Evolutionary conservation across 495 filamentous ascomycete species (phyloP), one percentile per base, ranked within the genome.

Genomic region (Aspergillus leporis): DNA sequence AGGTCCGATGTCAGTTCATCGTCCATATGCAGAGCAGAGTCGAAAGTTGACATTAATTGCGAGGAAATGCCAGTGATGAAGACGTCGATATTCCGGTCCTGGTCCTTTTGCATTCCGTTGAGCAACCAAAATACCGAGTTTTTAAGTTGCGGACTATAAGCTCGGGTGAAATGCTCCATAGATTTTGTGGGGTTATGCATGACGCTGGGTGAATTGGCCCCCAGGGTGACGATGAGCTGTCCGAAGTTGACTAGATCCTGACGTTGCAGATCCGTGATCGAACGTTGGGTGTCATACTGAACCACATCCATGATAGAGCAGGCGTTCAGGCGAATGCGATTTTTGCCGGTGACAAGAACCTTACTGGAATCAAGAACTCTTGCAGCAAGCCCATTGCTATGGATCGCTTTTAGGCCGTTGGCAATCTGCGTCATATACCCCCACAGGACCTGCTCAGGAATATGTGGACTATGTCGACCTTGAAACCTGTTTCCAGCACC

Each of bases 201-300:
- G 63, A 85, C 67, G 58, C 68, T 72, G 1, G 80, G 79, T 51
- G 83, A 86, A 59, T 87, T 85, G 30, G 84, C 86, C 12, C 89
- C 91, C 56, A 98, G 74, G 51, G 84, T 83, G 18, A 98, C 78
- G 28, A 98, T 87, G 32, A 97, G 77, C 47, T 86, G 86, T 36
- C 95, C 95, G 47, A 98, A 89, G 53, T 89, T 87, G 58, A 86
- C 74, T n/a, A 98, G 82, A 69, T 98, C 94, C 59, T 93, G 89
- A 51, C 88, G 85, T 65, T 98, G 94, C 3, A 93, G 80, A 30
- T 98, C 92, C 19, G 80, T 68, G 5, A 93, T 61, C 6, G 87
- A 75, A 36, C 82, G 81, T 34, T 83, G 83, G 18, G 78, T 74
- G 47, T 95, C 91, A 66, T 83, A 89, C 41, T 93, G 85, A 8